Evolutionary conservation across 371 early-diverging fungal species (phyloP).

Genomic region (Blakeslea trispora): DNA sequence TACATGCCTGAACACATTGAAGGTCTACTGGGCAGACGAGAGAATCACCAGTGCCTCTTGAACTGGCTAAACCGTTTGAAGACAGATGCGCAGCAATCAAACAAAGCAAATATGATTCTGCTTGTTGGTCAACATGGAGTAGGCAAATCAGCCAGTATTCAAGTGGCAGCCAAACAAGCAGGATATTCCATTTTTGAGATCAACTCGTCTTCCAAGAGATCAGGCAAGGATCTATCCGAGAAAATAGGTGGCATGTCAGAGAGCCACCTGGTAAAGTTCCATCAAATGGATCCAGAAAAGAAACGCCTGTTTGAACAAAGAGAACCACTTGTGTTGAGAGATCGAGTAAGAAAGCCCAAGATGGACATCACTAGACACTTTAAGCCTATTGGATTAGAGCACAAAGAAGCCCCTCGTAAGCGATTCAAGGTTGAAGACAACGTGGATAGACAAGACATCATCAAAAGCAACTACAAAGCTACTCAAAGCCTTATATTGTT

Average conservation of each 20-base stretch:
- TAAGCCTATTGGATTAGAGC: conserved; percentile 4
- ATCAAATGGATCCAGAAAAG: conserved; percentile 7
- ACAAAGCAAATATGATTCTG: conserved; percentile 48
- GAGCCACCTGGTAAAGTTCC: conserved; percentile 60
- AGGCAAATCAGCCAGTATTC: conserved; percentile 77
- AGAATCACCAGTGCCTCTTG: conserved; percentile 11
- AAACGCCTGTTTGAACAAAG: conserved; percentile 7
- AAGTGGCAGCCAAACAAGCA: conserved; percentile 68
- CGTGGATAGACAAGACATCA: background rate
- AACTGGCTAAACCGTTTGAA: conserved; percentile 34
- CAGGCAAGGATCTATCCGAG: conserved; percentile 68
- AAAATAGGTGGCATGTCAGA: conserved; percentile 69
- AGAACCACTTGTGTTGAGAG: conserved; percentile 12
- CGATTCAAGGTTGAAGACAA: background rate
- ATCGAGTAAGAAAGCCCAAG: conserved; percentile 17
- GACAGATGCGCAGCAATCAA: conserved; percentile 19
- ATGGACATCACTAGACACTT: conserved; percentile 31
- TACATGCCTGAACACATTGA: conserved; percentile 27
- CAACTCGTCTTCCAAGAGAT: conserved; percentile 63
- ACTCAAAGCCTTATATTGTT: conserved; percentile 69
- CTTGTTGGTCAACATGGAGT: conserved; percentile 68
- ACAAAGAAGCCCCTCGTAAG: background rate
- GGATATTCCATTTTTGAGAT: conserved; percentile 79
- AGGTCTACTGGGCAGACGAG: conserved; percentile 18
- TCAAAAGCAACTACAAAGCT: conserved; percentile 8